Evolutionary conservation across 192 early-diverging fungal species (phyloP).

Genomic region (Glomus cerebriforme): DNA sequence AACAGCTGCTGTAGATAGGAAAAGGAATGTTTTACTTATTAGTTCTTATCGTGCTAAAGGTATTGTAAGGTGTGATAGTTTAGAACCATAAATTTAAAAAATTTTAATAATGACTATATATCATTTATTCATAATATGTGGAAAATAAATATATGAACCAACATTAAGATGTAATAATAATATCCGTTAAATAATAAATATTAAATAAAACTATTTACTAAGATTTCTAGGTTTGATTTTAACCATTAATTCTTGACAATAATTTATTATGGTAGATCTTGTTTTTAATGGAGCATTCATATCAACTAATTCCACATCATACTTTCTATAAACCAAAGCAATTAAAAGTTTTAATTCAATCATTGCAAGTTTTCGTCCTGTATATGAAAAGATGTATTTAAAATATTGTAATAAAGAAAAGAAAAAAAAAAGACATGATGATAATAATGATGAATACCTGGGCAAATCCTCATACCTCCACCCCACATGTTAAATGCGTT

Average conservation of each 20-base stretch:
- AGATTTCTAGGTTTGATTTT: neutral
- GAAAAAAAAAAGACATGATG: neutral
- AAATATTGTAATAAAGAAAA: too few relatives aligned
- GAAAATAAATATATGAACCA: too few relatives aligned
- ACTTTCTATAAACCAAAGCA: neutral
- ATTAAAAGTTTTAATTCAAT: slow-evolving; percentile 8
- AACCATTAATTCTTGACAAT: neutral
- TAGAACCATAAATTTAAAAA: neutral
- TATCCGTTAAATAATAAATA: too few relatives aligned
- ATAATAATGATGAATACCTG: neutral
- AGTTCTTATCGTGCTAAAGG: slow-evolving; percentile 29
- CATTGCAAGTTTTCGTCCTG: slow-evolving; percentile 21
- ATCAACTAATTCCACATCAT: slow-evolving; percentile 24
- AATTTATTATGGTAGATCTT: neutral
- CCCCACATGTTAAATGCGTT: neutral
- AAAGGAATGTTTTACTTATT: slow-evolving; percentile 36
- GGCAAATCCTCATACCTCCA: slow-evolving; percentile 13
- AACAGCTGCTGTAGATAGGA: slow-evolving; percentile 37
- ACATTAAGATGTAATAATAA: too few relatives aligned
- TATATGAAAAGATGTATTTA: neutral
- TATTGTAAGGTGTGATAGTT: slow-evolving; percentile 20
- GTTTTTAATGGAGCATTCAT: slow-evolving; percentile 6
- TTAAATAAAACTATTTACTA: too few relatives aligned
- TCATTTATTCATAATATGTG: too few relatives aligned
- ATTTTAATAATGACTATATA: too few relatives aligned